phyloP scores from a whole-genome alignment of 2,329 filamentous ascomycete genomes.

The Fusarium euwallaceae region DNA sequence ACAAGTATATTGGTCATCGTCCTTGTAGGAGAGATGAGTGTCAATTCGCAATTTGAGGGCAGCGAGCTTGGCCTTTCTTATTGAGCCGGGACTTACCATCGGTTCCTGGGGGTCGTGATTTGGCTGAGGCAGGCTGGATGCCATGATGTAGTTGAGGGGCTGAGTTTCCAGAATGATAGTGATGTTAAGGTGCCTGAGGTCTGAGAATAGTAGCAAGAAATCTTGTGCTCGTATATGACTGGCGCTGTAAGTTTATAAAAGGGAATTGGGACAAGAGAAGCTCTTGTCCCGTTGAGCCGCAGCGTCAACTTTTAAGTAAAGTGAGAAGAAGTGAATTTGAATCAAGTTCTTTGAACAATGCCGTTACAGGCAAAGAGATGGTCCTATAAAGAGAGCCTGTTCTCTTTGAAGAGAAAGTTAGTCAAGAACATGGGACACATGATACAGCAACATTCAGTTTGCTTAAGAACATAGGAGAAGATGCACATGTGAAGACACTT shows the following conservation, averaged over 20 bases:
- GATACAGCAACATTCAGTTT: not conserved
- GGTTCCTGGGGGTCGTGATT: not conserved
- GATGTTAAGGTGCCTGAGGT: not conserved
- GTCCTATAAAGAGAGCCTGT: not conserved
- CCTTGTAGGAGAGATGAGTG: not conserved
- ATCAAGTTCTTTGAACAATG: slow-evolving; percentile 20
- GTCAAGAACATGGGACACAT: not conserved
- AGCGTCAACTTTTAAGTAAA: slow-evolving; percentile 7
- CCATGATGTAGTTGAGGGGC: not conserved
- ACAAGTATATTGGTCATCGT: not conserved
- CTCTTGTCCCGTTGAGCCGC: not conserved
- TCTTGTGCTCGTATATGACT: not conserved
- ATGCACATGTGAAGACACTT: not conserved
- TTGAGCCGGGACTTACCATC: not conserved
- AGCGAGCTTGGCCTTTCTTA: not conserved
- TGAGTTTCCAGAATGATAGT: not conserved
- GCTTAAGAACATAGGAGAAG: not conserved
- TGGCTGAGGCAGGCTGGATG: not conserved
- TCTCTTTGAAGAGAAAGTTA: not conserved
- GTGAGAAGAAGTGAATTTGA: not conserved
- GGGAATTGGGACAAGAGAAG: not conserved
- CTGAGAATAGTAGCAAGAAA: not conserved
- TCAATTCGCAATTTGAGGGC: not conserved
- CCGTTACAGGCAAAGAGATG: slow-evolving; percentile 4
- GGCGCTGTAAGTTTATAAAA: not conserved